Conservation (phyloP, 2,329 filamentous ascomycete genomes). For the Cladosporium sp. region DNA sequence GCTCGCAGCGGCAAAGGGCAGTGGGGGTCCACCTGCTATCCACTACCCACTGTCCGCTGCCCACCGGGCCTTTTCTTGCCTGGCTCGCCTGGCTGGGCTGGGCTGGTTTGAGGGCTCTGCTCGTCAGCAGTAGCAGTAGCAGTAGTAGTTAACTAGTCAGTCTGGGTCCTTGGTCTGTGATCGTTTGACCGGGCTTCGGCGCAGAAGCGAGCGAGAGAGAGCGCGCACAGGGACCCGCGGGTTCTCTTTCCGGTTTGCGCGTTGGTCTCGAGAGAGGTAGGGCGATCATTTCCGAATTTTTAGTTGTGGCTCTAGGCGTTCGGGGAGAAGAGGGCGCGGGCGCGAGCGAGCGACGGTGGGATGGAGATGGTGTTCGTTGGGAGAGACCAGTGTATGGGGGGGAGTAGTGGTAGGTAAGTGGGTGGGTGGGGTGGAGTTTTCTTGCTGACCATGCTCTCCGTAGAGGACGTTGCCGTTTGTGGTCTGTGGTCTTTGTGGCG, state of each 20-base stretch:
- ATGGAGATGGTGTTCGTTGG: not conserved
- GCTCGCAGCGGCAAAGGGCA: not conserved
- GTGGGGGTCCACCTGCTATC: not conserved
- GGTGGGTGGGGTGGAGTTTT: not conserved
- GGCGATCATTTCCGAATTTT: not conserved
- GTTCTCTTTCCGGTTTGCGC: not conserved
- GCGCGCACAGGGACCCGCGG: not conserved
- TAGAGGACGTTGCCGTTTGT: not conserved
- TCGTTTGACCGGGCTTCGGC: not conserved
- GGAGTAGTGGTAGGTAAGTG: not conserved
- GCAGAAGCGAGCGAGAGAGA: not conserved
- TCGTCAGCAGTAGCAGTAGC: not conserved
- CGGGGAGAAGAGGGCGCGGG: not conserved
- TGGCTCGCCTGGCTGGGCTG: not conserved
- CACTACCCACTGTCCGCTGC: not conserved
- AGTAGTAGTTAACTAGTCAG: not conserved
- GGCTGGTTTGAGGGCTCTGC: not conserved
- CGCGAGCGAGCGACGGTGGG: not conserved
- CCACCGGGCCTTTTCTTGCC: not conserved
- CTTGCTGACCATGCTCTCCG: not conserved
- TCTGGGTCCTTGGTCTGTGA: not conserved
- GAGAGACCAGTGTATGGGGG: not conserved
- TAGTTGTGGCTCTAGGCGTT: not conserved
- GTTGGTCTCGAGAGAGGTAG: not conserved
- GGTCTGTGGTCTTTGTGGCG: not conserved